Evolutionary conservation across 257 asterid species (phyloP), one percentile per base, ranked within the genome.

Genomic region (Solanum tarijense): DNA sequence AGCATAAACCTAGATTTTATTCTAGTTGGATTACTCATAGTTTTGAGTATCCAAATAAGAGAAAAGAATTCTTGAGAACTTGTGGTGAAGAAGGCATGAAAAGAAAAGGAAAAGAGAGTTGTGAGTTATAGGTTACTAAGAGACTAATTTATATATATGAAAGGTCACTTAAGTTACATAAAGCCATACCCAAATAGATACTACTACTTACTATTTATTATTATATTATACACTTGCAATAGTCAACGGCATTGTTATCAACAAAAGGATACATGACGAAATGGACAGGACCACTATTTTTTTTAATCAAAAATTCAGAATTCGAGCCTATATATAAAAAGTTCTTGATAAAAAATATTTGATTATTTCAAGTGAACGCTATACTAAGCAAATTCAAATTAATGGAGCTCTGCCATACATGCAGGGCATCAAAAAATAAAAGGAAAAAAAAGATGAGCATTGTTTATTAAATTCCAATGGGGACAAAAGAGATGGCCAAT

Each of bases 1-100:
- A 52, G 78, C 83, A 87, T 48, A 86, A 81, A 76, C 35, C 84
- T 84, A 62, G 79, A 31, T 75, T 85, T 89, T 41, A 89, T 87
- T 62, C 32, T 85, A 27, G 86, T 71, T 31, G 86, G 27, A 86
- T 88, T 68, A 20, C 38, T 88, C 90, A 88, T 88, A 29, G 21
- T 81, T 74, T 25, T 4, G 84, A 78, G n/a, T 39, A 12, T 43
- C 25, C 85, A 43, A 79, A 43, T 43, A 43, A 79, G 10, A 79
- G 66, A 27, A 25, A 6, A 41, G 36, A 25, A 41, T 79, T 79
- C 66, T 79, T 43, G 9, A 79, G 66, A 79, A 79, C 0, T 43
- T 79, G 85, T 25, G 39, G 38, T 41, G 85, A 76, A 39, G 83
- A n/a, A 39, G 60, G n/a, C 84, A 78, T 41, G 46, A 25, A 41